Base-by-base conservation (phyloP, 495 filamentous ascomycete species). In the Staphylotrichum longicolle region DNA sequence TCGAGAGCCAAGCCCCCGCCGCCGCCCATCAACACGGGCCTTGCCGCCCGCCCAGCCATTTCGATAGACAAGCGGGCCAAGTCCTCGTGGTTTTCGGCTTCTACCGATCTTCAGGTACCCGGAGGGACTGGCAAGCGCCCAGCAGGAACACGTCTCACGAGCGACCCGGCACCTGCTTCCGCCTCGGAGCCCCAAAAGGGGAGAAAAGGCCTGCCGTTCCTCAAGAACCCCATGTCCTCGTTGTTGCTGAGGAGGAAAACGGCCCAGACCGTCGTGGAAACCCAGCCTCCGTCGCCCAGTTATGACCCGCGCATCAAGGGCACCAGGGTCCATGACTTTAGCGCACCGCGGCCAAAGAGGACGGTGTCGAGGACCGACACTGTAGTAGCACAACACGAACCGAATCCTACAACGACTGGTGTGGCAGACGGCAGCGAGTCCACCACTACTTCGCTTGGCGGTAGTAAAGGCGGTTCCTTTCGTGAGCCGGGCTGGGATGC, bases 281-380 rank as follows among this genome's bases (percentile, higher is more conserved):
- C 79, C 10, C 77, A 80, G 52, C 69, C 83, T 34, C 72, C 68
- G 3, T 69, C 75, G 34, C 72, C 76, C 8, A 68, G 56, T 60
- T 93, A 91, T 65, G 92, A 96, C 67, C 91, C 91, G 15, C 75
- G 91, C 46, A 97, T 97, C 66, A 83, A 84, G 46, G 92, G 92
- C 34, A 93, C 87, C 9, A 82, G 86, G 39, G 84, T 97, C 7
- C 92, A 97, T 73, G 92, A 97, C 71, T 97, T 97, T 64, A 93
- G 89, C 65, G 90, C 87, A 1, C 92, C 92, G 9, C 79, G 91
- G 41, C 81, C 83, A n/a, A 83, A 81, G 53, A 78, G 83, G 49
- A 77, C 81, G 59, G 61, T 83, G 0, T 67, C 74, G 32, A 66
- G 33, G 14, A 7, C 8, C 11, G 52, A 27, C 20, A 48, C 35